Base-by-base conservation (phyloP, 2,329 filamentous ascomycete genomes). In the Chaetothyriales sp. region DNA sequence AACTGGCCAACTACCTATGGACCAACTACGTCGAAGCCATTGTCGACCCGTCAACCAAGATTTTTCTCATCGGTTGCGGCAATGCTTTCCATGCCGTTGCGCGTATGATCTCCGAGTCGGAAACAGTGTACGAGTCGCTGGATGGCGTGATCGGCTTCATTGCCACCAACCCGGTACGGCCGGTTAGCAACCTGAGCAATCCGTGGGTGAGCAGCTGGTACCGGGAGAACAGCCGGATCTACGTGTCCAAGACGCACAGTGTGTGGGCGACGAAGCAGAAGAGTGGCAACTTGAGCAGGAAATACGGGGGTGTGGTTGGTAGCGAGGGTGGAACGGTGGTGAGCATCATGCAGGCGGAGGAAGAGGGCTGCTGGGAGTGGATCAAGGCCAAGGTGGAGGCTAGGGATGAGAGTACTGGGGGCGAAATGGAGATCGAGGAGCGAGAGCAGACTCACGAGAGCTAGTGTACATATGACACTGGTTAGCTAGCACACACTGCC, bases 61-160 rank as follows among this genome's bases (percentile, higher is more conserved):
- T 97, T 15, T 86, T 94, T 64, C 73, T 98, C 19, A 75, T 98
- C 64, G 90, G 92, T 0, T 81, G 94, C 1, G 92, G 92, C n/a
- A 83, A 88, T 61, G 86, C 92, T 1, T 94, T 92, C 63, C 73
- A 85, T 2, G 89, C 87, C 1, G 78, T 95, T 47, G 83, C 92
- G 53, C 78, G 89, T 52, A 77, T 97, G 4, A 73, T 97, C 5
- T 83, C 83, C 8, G 83, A 83, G 60, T 13, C 48, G 75, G 74
- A 77, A 53, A 70, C 69, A 55, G 83, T 84, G 61, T 85, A 85
- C 61, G 71, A 78, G 6, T 77, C 77, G 45, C 75, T 95, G 47
- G 73, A 80, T 1, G 83, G 82, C 29, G 77, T 94, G 13, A 75
- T 95, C 58, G 88, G 85, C 56, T 95, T 95, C 64, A 84, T 94